A percentile compares a stretch with the other conserved stretches of the same genome.
Conservation (phyloP, 2,329 filamentous ascomycete species). For the Fusarium robinianum region DNA sequence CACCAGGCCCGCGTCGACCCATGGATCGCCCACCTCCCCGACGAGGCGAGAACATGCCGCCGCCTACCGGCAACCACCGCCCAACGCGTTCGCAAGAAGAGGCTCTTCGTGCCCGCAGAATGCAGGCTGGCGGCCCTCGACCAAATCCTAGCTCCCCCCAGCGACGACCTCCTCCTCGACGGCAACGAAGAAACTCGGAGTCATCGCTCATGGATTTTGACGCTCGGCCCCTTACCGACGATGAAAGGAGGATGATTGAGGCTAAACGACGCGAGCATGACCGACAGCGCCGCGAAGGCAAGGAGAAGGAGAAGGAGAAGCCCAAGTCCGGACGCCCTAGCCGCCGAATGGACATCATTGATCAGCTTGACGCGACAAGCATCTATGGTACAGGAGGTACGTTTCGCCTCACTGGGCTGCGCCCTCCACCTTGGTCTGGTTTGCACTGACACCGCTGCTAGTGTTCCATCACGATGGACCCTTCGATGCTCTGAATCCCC, state of each 20-base stretch:
- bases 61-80: slow-evolving; percentile 56
- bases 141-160: slow-evolving; percentile 46
- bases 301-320: slow-evolving; percentile 46
- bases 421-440: background rate
- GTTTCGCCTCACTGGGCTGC: slow-evolving; percentile 47
- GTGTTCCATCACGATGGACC: slow-evolving; percentile 98
- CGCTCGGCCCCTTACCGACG: slow-evolving; percentile 63
- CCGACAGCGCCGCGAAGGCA: slow-evolving; percentile 31
- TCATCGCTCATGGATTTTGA: slow-evolving; percentile 68
- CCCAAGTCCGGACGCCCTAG: slow-evolving; percentile 54
- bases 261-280: slow-evolving; percentile 39
- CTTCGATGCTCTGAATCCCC: slow-evolving; percentile 94
- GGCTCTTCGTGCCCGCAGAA: slow-evolving; percentile 55
- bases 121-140: slow-evolving; percentile 43
- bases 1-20: slow-evolving; percentile 47
- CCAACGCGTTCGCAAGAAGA: slow-evolving; percentile 70
- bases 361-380: slow-evolving; percentile 94
- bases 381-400: slow-evolving; percentile 90
- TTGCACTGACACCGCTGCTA: slow-evolving; percentile 44
- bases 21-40: slow-evolving; percentile 34
- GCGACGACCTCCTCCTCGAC: slow-evolving; percentile 43
- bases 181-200: slow-evolving; percentile 67
- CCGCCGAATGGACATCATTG: slow-evolving; percentile 80
- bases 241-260: slow-evolving; percentile 49
- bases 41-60: slow-evolving; percentile 52